Percentiles rank a stretch among this genome's conserved stretches.
phyloP scores from a whole-genome alignment of 2,329 filamentous ascomycete genomes.

The Diplodia sapinea region DNA sequence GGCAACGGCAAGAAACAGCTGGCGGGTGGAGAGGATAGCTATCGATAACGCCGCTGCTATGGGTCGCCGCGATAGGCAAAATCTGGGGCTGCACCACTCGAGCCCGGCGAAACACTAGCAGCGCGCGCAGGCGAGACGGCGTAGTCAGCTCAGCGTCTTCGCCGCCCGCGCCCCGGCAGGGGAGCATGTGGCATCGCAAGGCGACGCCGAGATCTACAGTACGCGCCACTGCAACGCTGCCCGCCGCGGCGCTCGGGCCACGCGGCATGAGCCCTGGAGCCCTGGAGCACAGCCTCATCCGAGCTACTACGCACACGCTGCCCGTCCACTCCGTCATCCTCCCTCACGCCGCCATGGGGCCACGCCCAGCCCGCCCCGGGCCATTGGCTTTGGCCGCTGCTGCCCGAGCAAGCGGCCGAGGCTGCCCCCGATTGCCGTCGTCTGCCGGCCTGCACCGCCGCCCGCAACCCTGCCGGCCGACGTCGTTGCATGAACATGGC shows the following conservation, averaged over 20 bases:
- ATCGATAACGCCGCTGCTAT: slow-evolving; percentile 28
- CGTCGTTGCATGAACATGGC: slow-evolving; percentile 19
- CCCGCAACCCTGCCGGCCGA: neutral
- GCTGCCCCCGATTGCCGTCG: neutral
- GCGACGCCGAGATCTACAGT: slow-evolving; percentile 31
- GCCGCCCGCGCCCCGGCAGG: neutral
- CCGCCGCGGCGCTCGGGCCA: neutral
- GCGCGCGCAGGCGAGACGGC: slow-evolving; percentile 17
- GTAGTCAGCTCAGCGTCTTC: neutral
- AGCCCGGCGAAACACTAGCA: slow-evolving; percentile 28
- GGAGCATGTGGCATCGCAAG: slow-evolving; percentile 18
- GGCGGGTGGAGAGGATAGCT: slow-evolving; percentile 27
- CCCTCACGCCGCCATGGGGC: slow-evolving; percentile 16
- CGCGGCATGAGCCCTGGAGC: neutral
- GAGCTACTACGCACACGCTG: neutral
- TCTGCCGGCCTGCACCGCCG: slow-evolving; percentile 6
- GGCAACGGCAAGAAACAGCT: slow-evolving; percentile 29
- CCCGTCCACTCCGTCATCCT: slow-evolving; percentile 6
- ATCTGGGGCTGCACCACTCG: slow-evolving; percentile 28
- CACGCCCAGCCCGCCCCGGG: neutral
- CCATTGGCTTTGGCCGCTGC: neutral
- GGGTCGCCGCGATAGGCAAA: slow-evolving; percentile 26
- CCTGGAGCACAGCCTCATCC: slow-evolving; percentile 30
- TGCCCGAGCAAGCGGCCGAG: slow-evolving; percentile 22
- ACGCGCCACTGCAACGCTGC: slow-evolving; percentile 30